Evolutionary conservation across 495 filamentous ascomycete genomes (phyloP), one percentile per base, ranked within the genome.

Genomic region (Parathielavia hyrcaniae): DNA sequence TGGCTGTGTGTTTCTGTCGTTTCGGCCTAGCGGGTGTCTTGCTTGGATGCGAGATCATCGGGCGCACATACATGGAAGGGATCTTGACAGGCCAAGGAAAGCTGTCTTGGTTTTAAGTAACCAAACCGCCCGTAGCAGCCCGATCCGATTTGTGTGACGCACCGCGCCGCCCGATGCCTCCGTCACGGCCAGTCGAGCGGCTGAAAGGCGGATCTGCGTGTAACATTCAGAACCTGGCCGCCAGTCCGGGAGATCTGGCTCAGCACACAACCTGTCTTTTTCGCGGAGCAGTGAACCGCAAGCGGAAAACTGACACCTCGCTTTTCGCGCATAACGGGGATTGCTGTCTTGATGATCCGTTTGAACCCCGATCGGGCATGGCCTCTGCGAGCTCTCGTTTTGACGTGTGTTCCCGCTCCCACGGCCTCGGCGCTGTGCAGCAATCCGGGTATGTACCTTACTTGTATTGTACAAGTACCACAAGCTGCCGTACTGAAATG

Each of bases 11-110:
- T 61, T 41, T 52, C 41, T 40, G 34, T 20, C 43, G 12, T 56
- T 57, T 56, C 16, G 53, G 59, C 35, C 22, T 57, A 57, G 59
- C 20, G 34, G n/a, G 19, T 61, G 53, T 57, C 54, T 57, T 58
- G 60, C 54, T 57, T 58, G 60, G 35, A 57, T 49, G 55, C 55
- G 49, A 61, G 54, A 61, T 61, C 54, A 50, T 46, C 39, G 58
- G 40, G n/a, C n/a, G 47, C 32, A 55, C 41, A 26, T n/a, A n/a
- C n/a, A n/a, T n/a, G n/a, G n/a, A n/a, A 39, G 14, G 41, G 39
- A 41, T 32, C 44, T 23, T 45, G 43, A 49, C 57, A 55, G 35
- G 59, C 32, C 50, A 40, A 44, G 34, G n/a, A n/a, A 26, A 54
- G 34, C 49, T 32, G 11, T 34, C 5, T 35, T 1, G 47, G 7